These are phyloP conservation scores for Rhododendron williamsianum DNA, from an alignment of 148 eudicot genomes.

Conservation along the genomic window DNA sequence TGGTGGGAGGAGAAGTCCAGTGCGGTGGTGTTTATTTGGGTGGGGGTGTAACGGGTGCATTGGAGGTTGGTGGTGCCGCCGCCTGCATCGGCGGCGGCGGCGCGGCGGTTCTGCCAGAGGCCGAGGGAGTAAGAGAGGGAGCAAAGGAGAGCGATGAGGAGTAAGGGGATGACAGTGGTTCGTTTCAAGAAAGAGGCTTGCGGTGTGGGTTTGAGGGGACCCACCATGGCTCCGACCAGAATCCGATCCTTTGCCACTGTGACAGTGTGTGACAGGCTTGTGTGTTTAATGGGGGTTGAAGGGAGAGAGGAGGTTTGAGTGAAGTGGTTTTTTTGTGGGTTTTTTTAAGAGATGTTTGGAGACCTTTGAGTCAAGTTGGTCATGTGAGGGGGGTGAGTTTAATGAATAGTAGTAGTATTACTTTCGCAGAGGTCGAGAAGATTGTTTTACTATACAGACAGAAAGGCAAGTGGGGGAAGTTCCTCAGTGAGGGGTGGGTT, in stretches of 20 bases:
- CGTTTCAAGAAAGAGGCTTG: constrained; percentile 14
- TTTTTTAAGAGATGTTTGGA: neutral
- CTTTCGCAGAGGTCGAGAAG: neutral
- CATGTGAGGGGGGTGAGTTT: neutral
- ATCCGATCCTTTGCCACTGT: too few species aligned
- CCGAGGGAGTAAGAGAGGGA: constrained; percentile 47
- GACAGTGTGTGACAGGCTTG: neutral
- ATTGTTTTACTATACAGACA: neutral
- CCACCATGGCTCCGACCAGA: constrained; percentile 24
- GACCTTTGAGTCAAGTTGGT: neutral
- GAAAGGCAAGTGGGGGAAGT: neutral
- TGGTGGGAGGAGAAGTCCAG: constrained; percentile 55
- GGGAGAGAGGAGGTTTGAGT: neutral
- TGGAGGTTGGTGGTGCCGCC: neutral
- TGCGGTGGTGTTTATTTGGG: neutral
- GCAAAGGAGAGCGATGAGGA: constrained; percentile 32
- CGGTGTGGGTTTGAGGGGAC: constrained; percentile 30
- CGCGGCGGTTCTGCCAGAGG: constrained; percentile 24
- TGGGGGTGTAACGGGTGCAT: constrained; percentile 6
- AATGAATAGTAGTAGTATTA: too few species aligned
- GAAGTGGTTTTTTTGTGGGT: neutral
- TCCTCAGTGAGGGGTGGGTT: neutral
- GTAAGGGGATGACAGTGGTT: constrained; percentile 13
- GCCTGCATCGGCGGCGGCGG: constrained; percentile 5
- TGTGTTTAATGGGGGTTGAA: neutral